Base-by-base conservation (phyloP, 2,329 filamentous ascomycete genomes). In the Penicillium sp. region DNA sequence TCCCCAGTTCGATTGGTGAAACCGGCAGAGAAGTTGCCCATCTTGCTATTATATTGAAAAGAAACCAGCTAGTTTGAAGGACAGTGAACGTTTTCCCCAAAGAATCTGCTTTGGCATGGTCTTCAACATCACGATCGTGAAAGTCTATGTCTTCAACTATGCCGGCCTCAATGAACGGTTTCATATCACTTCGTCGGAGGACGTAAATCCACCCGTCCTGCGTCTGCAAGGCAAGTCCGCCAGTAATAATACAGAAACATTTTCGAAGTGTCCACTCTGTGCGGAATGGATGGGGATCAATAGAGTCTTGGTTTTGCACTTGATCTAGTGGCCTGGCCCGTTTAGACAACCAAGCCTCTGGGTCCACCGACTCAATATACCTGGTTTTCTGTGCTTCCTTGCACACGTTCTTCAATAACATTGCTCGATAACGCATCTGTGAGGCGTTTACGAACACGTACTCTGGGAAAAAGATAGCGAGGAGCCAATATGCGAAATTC, bases 91-190 rank as follows among this genome's bases (percentile, higher is more conserved):
- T 31, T 27, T 64, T 64, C 1, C 55, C 55, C 16, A 64, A 40
- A 9, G 58, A 58, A 34, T 64, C 62, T 34, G 53, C 48, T 41
- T 64, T 64, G 16, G 60, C 53, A n/a, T 48, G 55, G 25, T 64
- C 62, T 55, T 59, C 27, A 25, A 64, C 59, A 19, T 64, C 62
- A 21, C 41, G 38, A 8, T 31, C 27, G 45, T 34, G 23, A 31
- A 16, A 43, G 45, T 23, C 60, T 46, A 40, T 27, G 16, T 44
- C 41, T 29, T 44, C 25, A 5, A 31, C 29, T 2, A 64, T 29
- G 1, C 58, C 55, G 1, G 58, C 50, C 40, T 60, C 27, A 36
- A 63, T 57, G n/a, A 61, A 34, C 7, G 27, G 53, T 44, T 45
- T 44, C 16, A 61, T 48, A 40, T 59, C 47, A 8, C 15, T n/a